Percentiles rank a stretch among this genome's conserved stretches.
Evolutionary conservation across 805 yeast genomes (phyloP).

Genomic region (Yarrowia deformans): DNA sequence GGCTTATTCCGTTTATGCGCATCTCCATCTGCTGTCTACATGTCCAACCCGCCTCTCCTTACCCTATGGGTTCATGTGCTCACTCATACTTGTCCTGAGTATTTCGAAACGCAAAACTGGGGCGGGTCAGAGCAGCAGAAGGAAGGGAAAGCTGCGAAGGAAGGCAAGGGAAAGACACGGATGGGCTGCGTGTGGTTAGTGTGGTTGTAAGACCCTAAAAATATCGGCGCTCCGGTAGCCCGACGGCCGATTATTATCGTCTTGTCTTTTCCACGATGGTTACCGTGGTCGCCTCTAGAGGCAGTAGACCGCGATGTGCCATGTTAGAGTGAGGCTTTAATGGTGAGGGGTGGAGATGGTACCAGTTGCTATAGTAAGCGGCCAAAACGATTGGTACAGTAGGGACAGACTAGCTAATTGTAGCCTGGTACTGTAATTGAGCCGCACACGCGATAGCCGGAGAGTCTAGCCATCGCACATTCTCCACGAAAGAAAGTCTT

Average conservation of each 20-base stretch:
- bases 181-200: not conserved
- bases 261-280: too few species aligned
- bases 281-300: too few species aligned
- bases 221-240: too few species aligned
- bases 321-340: slow-evolving; percentile 19
- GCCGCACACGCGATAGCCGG: slow-evolving; percentile 13
- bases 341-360: not conserved
- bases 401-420: too few species aligned
- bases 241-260: too few species aligned
- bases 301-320: too few species aligned
- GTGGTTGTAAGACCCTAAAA: not conserved
- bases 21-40: slow-evolving; percentile 6
- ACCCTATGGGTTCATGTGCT: slow-evolving; percentile 19
- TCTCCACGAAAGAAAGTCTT: too few species aligned
- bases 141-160: too few species aligned
- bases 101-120: slow-evolving; percentile 5
- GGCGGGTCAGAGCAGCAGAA: too few species aligned
- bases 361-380: too few species aligned
- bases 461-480: not conserved
- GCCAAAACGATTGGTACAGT: too few species aligned
- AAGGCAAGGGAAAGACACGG: not conserved
- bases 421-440: too few species aligned
- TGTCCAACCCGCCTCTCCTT: slow-evolving; percentile 12
- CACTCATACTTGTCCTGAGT: not conserved
- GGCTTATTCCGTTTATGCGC: slow-evolving; percentile 4